Percentiles rank a stretch among this genome's conserved stretches.
Evolutionary conservation across 2,329 filamentous ascomycete genomes (phyloP).

Genomic region (Hypoxylon sp.): DNA sequence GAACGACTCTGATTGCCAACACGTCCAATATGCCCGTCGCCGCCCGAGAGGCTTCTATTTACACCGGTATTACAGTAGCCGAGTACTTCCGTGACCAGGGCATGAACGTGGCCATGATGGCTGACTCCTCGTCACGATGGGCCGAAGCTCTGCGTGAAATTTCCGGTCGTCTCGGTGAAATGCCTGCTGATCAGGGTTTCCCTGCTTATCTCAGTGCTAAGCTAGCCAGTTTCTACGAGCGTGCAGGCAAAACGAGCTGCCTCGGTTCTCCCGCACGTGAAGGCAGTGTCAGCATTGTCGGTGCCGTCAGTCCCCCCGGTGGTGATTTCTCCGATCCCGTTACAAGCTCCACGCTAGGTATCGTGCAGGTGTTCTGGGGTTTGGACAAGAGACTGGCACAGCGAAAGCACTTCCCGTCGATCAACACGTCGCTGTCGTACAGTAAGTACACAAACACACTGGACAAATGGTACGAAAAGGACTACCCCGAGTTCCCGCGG

Average conservation of each 20-base stretch:
- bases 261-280: constrained; percentile 89
- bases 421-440: constrained; percentile 95
- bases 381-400: constrained; percentile 99
- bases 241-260: constrained; percentile 86
- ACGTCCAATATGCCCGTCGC: constrained; percentile 99
- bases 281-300: constrained; percentile 97
- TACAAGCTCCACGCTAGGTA: constrained; percentile 91
- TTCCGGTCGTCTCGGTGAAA: constrained; percentile 97
- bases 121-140: constrained; percentile 97
- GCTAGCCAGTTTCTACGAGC: constrained; percentile 98
- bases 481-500: constrained; percentile 92
- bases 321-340: constrained; percentile 99
- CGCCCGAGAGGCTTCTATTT: constrained; percentile 97
- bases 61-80: constrained; percentile 93
- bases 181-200: constrained; percentile 99
- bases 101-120: constrained; percentile 99
- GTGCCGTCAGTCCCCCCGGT: constrained; percentile 95
- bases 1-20: constrained; percentile 97
- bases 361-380: constrained; percentile 99
- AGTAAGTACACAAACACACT: constrained; percentile 93
- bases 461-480: constrained; percentile 94
- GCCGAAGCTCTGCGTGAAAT: constrained; percentile 98
- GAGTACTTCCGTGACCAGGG: constrained; percentile 99
- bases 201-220: constrained; percentile 97
- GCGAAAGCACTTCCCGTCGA: constrained; percentile 98